These are phyloP conservation scores for Plenodomus biglobosus DNA, from an alignment of 2,329 filamentous ascomycete species.

Conservation along the genomic window DNA sequence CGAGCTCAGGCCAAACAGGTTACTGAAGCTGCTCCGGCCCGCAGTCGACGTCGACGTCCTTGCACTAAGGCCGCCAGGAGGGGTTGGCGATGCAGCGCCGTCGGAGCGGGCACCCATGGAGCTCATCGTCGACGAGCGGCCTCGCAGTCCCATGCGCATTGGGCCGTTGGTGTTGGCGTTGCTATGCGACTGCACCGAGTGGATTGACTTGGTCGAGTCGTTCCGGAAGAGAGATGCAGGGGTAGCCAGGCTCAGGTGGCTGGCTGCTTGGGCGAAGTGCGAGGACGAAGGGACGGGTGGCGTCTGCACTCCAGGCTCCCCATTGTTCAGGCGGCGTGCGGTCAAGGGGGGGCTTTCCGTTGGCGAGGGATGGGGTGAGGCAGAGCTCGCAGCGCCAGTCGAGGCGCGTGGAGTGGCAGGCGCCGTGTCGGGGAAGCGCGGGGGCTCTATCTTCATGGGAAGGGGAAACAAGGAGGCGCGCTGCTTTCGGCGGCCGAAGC, in stretches of 20 bases:
- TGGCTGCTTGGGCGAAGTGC: slow-evolving; percentile 55
- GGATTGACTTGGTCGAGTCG: slow-evolving; percentile 64
- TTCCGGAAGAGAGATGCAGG: slow-evolving; percentile 56
- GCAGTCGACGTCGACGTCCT: slow-evolving; percentile 79
- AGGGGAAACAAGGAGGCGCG: slow-evolving; percentile 82
- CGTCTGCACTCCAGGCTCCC: slow-evolving; percentile 31
- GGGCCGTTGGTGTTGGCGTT: slow-evolving; percentile 61
- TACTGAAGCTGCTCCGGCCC: slow-evolving; percentile 91
- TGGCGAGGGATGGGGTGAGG: slow-evolving; percentile 38
- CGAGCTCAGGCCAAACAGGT: slow-evolving; percentile 73
- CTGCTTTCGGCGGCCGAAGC: slow-evolving; percentile 69
- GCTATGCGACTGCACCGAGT: slow-evolving; percentile 63
- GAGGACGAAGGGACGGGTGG: slow-evolving; percentile 53
- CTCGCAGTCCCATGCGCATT: slow-evolving; percentile 62
- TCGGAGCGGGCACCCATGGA: slow-evolving; percentile 74
- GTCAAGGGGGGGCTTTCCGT: slow-evolving; percentile 44
- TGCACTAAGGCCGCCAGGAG: slow-evolving; percentile 46
- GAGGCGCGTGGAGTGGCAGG: slow-evolving; percentile 51
- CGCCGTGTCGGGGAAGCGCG: slow-evolving; percentile 48
- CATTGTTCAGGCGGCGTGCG: slow-evolving; percentile 33
- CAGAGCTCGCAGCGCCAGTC: slow-evolving; percentile 42
- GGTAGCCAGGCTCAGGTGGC: slow-evolving; percentile 50
- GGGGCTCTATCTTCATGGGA: slow-evolving; percentile 68
- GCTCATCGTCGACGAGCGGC: slow-evolving; percentile 86
- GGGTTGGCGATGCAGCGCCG: slow-evolving; percentile 67